These are phyloP conservation scores for Albatrellus sp. DNA, from an alignment of 1,284 basidiomycete species.

Conservation along the genomic window DNA sequence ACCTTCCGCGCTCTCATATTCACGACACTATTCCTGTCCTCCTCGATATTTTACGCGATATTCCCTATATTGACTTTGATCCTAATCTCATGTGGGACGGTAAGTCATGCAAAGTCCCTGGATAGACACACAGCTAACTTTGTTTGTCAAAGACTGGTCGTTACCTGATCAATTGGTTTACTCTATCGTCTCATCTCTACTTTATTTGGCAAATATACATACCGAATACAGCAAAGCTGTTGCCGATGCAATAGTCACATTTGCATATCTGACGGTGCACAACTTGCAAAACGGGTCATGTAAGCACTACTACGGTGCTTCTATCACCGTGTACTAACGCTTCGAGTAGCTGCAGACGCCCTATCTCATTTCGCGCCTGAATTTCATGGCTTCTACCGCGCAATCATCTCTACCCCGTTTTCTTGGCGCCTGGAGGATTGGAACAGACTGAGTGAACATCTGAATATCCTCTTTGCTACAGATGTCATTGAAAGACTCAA, in stretches of 20 bases:
- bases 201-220: conserved; percentile 49
- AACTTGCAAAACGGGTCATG: conserved; percentile 41
- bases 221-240: conserved; percentile 33
- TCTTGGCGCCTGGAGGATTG: conserved; percentile 64
- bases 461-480: conserved; percentile 47
- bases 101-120: conserved; percentile 16
- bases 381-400: conserved; percentile 80
- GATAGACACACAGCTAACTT: not conserved
- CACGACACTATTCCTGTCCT: conserved; percentile 40
- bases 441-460: conserved; percentile 39
- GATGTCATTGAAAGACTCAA: conserved; percentile 59
- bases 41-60: conserved; percentile 52
- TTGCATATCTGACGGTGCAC: conserved; percentile 44
- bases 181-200: conserved; percentile 61
- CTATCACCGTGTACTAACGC: not conserved
- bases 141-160: conserved; percentile 49
- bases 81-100: conserved; percentile 67
- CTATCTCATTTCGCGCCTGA: conserved; percentile 71
- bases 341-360: conserved; percentile 46
- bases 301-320: conserved; percentile 23
- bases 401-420: conserved; percentile 68
- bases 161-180: conserved; percentile 72
- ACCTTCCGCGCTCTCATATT: conserved; percentile 44
- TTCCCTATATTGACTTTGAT: conserved; percentile 68
- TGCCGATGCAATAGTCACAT: conserved; percentile 44